Evolutionary conservation across 441 rosid species (phyloP).

Genomic region (Erodium texanum): DNA sequence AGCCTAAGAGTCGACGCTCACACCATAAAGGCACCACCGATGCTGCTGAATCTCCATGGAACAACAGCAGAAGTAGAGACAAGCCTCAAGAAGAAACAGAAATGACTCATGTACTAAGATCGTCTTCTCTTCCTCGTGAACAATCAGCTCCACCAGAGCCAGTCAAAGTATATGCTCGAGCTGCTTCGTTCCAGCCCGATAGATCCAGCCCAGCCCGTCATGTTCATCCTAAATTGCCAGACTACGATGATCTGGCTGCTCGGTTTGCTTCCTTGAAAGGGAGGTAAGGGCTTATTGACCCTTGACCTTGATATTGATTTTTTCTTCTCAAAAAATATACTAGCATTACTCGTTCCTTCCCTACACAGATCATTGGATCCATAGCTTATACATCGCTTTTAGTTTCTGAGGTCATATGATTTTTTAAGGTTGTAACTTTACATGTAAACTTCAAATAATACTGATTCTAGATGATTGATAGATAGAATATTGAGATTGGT

Average conservation of each 20-base stretch:
- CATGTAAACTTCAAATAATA: neutral
- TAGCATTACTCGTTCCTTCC: neutral
- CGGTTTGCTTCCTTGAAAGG: conserved; percentile 76
- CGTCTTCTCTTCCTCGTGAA: conserved; percentile 59
- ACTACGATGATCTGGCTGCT: conserved; percentile 86
- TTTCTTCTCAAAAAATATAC: neutral
- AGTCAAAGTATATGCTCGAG: conserved; percentile 42
- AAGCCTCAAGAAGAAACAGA: conserved; percentile 29
- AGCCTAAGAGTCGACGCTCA: conserved; percentile 40
- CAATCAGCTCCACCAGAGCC: conserved; percentile 37
- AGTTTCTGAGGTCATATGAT: neutral
- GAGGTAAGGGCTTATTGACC: conserved; percentile 13
- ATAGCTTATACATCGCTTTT: neutral
- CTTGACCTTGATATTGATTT: neutral
- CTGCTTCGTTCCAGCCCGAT: conserved; percentile 69
- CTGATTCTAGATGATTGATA: neutral
- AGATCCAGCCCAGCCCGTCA: conserved; percentile 48
- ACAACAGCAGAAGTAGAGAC: conserved; percentile 9
- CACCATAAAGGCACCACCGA: conserved; percentile 9
- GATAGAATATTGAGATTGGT: neutral
- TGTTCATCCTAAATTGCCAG: conserved; percentile 90
- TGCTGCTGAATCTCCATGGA: conserved; percentile 21
- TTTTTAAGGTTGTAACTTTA: neutral
- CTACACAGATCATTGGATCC: conserved; percentile 5
- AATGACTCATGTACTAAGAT: conserved; percentile 31